phyloP scores from a whole-genome alignment of 2,329 filamentous ascomycete species.

The Colletotrichum sp. region DNA sequence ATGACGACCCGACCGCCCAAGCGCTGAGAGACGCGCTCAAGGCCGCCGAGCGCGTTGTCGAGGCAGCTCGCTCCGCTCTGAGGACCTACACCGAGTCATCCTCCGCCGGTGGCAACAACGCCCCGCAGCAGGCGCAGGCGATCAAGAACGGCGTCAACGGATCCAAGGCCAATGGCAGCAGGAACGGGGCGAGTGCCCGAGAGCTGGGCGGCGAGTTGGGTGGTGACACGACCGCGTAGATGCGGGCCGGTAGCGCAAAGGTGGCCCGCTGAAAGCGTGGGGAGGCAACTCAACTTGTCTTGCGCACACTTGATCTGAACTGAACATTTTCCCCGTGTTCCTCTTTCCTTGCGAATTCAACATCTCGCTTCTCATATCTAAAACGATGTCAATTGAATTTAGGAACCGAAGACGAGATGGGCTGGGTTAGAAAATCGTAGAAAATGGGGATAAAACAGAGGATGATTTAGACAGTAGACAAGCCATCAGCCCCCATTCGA shows the following conservation, averaged over 20 bases:
- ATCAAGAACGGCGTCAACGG: constrained; percentile 11
- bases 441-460: neutral
- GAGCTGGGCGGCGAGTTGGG: constrained; percentile 68
- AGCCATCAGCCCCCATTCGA: neutral
- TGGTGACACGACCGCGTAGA: constrained; percentile 53
- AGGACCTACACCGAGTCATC: constrained; percentile 37
- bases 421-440: neutral
- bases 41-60: constrained; percentile 53
- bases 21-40: constrained; percentile 48
- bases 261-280: neutral
- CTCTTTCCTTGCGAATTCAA: constrained; percentile 21
- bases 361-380: constrained; percentile 8
- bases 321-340: neutral
- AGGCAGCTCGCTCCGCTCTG: constrained; percentile 49
- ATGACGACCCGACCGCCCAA: constrained; percentile 42
- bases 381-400: neutral
- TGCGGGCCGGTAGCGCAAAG: neutral
- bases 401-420: neutral
- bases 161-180: constrained; percentile 20
- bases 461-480: neutral
- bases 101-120: constrained; percentile 25
- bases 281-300: constrained; percentile 17
- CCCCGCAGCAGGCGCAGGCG: neutral
- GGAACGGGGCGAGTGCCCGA: constrained; percentile 28
- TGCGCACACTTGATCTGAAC: neutral